Evolutionary conservation across 2,329 filamentous ascomycete genomes (phyloP).

Genomic region (Cercospora janseana): DNA sequence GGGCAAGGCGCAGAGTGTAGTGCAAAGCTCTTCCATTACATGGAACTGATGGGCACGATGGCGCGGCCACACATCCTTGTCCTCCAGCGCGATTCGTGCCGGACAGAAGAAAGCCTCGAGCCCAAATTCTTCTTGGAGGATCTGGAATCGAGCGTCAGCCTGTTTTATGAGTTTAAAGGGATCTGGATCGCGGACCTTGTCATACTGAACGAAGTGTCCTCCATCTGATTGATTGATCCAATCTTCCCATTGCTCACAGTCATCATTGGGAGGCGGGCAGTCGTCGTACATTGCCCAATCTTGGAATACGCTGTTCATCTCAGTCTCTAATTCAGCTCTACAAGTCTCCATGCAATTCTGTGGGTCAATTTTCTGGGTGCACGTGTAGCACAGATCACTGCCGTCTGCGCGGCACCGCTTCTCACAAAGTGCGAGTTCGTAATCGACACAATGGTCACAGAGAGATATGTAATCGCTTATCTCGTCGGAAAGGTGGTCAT

Average conservation of each 20-base stretch:
- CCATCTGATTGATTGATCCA: slow-evolving; percentile 7
- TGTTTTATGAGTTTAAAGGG: too few relatives aligned
- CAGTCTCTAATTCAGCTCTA: background rate
- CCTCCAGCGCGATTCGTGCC: slow-evolving; percentile 6
- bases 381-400: slow-evolving; percentile 4
- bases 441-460: too few relatives aligned
- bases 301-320: slow-evolving; percentile 1
- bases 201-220: slow-evolving; percentile 19
- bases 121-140: slow-evolving; percentile 23
- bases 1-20: slow-evolving; percentile 25
- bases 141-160: too few relatives aligned
- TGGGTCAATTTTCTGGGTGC: slow-evolving; percentile 1
- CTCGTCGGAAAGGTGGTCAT: background rate
- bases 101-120: slow-evolving; percentile 19
- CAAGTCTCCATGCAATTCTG: slow-evolving; percentile 13
- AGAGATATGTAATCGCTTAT: too few relatives aligned
- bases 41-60: slow-evolving; percentile 19
- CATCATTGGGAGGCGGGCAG: background rate
- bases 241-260: slow-evolving; percentile 16
- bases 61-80: slow-evolving; percentile 15
- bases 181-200: too few relatives aligned
- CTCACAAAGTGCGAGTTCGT: slow-evolving; percentile 3
- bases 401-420: background rate
- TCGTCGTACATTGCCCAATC: slow-evolving; percentile 3
- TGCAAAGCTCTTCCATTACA: slow-evolving; percentile 8